Evolutionary conservation across 169 alveolate species (phyloP), one percentile per base, ranked within the genome.

Genomic region (Theileria annulata): DNA sequence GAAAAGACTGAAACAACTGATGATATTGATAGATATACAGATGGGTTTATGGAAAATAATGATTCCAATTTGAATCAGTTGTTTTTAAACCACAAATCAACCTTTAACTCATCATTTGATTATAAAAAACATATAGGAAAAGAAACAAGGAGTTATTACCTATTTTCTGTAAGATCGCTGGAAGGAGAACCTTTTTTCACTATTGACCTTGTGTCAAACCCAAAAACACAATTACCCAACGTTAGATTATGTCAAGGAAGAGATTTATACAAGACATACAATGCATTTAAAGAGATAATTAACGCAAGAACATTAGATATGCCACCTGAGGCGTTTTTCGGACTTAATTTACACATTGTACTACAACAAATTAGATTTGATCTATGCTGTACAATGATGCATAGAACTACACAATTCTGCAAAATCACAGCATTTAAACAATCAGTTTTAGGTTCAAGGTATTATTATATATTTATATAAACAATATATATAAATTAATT

Each of bases 51-150:
- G 62, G 76, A 68, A 71, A 74, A 54, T 80, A 51, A 74, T 74
- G 74, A 80, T 59, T 37, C 76, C 4, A 62, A 78, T 56, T 80
- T 81, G 63, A 47, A 72, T 2, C 76, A 80, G 49, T 59, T 80
- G 19, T 80, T 71, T 74, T 80, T 78, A 31, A 80, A 42, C 15
- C 51, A 42, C 13, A 42, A 42, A 73, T 67, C 77, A 81, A 19
- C 37, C 67, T 51, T 72, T 71, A 70, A 71, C 74, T 47, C 31
- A 60, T 13, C 51, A 67, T 85, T 66, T 69, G 69, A 35, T 48
- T 59, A 66, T 73, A 66, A 35, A 25, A 56, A 25, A 8, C 35
- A 56, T 8, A 5, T 62, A 17, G 71, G 82, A 77, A 35, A 70
- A 69, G 23, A 71, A 74, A 51, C 76, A 30, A 63, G 71, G 71